A percentile compares a stretch with the other conserved stretches of the same genome.
Conservation (phyloP, 2,329 filamentous ascomycete genomes). For the Calycina herbarum region DNA sequence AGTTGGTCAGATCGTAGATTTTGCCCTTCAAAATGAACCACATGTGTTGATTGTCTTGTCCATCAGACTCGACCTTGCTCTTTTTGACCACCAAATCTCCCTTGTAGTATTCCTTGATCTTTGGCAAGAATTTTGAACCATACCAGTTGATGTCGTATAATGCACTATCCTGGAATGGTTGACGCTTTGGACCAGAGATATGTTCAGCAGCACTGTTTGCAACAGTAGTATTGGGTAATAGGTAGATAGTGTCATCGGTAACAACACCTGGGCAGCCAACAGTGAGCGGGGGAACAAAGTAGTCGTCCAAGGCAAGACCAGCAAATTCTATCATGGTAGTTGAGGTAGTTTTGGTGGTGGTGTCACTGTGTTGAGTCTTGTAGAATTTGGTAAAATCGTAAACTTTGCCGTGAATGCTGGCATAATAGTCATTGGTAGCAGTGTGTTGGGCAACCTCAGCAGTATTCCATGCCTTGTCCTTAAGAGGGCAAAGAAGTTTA, state of each 20-base stretch:
- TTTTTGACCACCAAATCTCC: constrained; percentile 77
- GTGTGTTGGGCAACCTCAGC: constrained; percentile 70
- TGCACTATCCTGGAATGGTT: constrained; percentile 55
- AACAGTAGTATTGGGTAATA: constrained; percentile 66
- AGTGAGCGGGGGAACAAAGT: constrained; percentile 78
- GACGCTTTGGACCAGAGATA: constrained; percentile 61
- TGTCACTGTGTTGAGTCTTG: constrained; percentile 81
- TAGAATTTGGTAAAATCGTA: constrained; percentile 93
- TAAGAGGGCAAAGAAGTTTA: constrained; percentile 82
- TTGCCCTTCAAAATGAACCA: constrained; percentile 78
- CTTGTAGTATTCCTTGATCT: constrained; percentile 83
- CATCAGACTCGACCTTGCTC: constrained; percentile 61
- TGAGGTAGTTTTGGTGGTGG: constrained; percentile 56
- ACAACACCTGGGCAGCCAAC: constrained; percentile 75
- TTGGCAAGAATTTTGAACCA: constrained; percentile 67
- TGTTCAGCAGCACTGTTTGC: constrained; percentile 59
- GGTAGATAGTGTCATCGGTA: constrained; percentile 52
- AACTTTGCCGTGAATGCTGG: constrained; percentile 82
- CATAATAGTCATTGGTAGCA: constrained; percentile 77
- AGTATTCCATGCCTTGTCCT: constrained; percentile 81
- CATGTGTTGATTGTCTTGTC: constrained; percentile 63
- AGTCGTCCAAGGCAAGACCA: constrained; percentile 77
- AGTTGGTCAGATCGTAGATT: constrained; percentile 89
- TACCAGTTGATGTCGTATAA: constrained; percentile 77
- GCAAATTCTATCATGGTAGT: constrained; percentile 74